These are phyloP conservation scores for Tripterygium wilfordii DNA, from an alignment of 177 flowering plant genomes.

Conservation along the genomic window DNA sequence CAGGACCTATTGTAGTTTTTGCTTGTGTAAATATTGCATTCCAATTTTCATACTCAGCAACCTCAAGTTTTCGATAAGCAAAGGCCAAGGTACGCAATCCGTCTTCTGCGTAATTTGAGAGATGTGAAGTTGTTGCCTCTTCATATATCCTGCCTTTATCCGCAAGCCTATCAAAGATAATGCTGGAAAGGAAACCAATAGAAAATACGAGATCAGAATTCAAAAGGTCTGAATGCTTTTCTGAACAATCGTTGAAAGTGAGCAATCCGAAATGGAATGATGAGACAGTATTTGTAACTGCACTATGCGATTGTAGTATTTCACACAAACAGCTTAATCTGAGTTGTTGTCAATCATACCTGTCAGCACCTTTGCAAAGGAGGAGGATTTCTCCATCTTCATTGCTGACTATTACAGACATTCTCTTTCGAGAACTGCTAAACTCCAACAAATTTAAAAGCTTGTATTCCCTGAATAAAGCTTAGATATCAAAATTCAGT, in stretches of 20 bases:
- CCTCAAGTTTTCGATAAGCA: constrained; percentile 42
- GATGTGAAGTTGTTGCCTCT: constrained; percentile 38
- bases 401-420: constrained; percentile 64
- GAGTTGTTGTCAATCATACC: constrained; percentile 27
- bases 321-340: not conserved
- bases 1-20: constrained; percentile 45
- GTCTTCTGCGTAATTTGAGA: constrained; percentile 52
- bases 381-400: constrained; percentile 55
- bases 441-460: constrained; percentile 61
- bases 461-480: constrained; percentile 49
- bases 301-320: not conserved
- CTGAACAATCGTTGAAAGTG: too few species aligned
- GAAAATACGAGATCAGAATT: not conserved
- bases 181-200: constrained; percentile 28
- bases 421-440: constrained; percentile 56
- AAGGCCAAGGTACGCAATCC: constrained; percentile 63
- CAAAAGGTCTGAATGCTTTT: too few species aligned
- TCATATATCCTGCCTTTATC: constrained; percentile 38
- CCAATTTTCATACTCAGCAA: constrained; percentile 41
- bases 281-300: too few species aligned
- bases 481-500: not conserved
- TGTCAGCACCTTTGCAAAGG: constrained; percentile 81
- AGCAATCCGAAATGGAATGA: too few species aligned
- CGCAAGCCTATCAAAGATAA: constrained; percentile 52
- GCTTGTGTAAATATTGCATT: constrained; percentile 40